Base-by-base conservation (phyloP, 1,139 yeast species). In the Pneumocystis jirovecii region DNA sequence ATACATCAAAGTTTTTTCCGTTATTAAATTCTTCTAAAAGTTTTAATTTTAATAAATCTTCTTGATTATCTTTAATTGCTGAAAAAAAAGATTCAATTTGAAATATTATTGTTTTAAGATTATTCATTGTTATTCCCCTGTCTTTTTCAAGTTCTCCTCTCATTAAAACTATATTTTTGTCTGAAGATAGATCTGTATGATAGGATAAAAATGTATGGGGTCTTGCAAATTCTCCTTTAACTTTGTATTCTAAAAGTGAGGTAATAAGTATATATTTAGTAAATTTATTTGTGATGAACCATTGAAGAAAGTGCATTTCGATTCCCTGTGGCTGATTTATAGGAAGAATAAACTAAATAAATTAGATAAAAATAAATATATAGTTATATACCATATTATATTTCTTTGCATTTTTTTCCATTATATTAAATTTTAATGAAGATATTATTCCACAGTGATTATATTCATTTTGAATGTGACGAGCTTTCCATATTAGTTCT, bases 191-290 rank as follows among this genome's bases (percentile, higher is more conserved):
- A 66, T 95, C 97, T 65, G 85, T 84, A 76, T 93, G 97, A 80
- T 93, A 87, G 75, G 85, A 84, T 69, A 93, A 78, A 0, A 96
- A 88, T 0, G 97, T 90, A 74, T 95, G 98, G 0, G 98, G 98
- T 72, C 89, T 85, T 15, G 98, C 96, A 75, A 81, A 95, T 73
- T 91, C 97, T 68, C 84, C 84, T 73, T 93, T 97, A 57, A 90
- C 81, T 75, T 93, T 91, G 76, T 84, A 95, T 75, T 95, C 98
- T 0, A 95, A 95, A 68, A 95, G 81, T 0, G 97, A 85, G 1
- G 98, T 95, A 71, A 95, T 79, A 82, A 95, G 82, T 74, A 96
- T 89, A 76, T 95, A 96, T 2, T 89, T 80, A 4, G 97, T 91
- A 60, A 84, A 73, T 7, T 89, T 86, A 0, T 95, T 96, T 1